These are phyloP conservation scores for Claviceps lovelessii DNA, from an alignment of 2,329 filamentous ascomycete species.

Conservation along the genomic window DNA sequence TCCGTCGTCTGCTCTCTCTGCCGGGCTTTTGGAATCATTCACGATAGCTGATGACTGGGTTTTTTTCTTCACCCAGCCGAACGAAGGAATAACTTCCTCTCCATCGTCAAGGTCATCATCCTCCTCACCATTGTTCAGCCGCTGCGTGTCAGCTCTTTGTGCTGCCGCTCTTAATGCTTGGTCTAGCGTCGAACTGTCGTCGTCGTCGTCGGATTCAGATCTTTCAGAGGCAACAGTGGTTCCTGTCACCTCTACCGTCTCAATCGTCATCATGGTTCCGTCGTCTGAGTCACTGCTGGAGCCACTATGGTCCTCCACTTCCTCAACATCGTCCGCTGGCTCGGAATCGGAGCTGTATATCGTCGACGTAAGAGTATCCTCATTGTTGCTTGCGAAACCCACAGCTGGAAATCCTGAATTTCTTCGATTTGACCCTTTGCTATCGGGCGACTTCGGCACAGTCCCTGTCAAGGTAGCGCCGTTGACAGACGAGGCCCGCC, in stretches of 20 bases:
- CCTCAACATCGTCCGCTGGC: constrained; percentile 38
- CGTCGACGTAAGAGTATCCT: constrained; percentile 60
- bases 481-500: constrained; percentile 50
- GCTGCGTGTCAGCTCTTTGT: constrained; percentile 58
- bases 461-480: constrained; percentile 23
- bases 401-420: constrained; percentile 53
- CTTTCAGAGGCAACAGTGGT: constrained; percentile 50
- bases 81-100: constrained; percentile 61
- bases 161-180: constrained; percentile 64
- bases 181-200: constrained; percentile 53
- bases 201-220: constrained; percentile 46
- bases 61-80: constrained; percentile 56
- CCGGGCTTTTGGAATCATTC: constrained; percentile 14
- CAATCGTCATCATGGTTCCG: constrained; percentile 69
- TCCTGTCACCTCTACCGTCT: constrained; percentile 62
- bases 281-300: constrained; percentile 51
- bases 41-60: constrained; percentile 9
- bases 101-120: constrained; percentile 44
- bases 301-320: constrained; percentile 35
- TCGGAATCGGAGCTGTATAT: constrained; percentile 59
- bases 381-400: constrained; percentile 50
- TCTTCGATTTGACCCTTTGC: constrained; percentile 47
- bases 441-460: constrained; percentile 44
- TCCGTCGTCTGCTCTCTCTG: constrained; percentile 18
- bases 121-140: constrained; percentile 31